Percentiles rank a stretch among this genome's conserved stretches.
phyloP scores from a whole-genome alignment of 2,329 filamentous ascomycete species.

The Phoma sp. region DNA sequence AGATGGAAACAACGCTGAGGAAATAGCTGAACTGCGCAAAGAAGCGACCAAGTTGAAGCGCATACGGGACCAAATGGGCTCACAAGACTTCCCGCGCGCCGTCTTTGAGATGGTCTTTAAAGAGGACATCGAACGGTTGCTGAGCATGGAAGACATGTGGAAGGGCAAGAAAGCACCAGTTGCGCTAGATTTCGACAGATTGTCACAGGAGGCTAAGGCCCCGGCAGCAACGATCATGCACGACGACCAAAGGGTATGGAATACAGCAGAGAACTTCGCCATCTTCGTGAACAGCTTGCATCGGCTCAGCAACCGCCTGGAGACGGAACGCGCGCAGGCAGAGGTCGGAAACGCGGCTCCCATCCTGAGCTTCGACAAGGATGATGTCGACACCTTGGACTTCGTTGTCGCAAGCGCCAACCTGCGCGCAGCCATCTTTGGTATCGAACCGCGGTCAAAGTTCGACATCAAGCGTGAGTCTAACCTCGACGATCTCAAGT shows the following conservation, averaged over 20 bases:
- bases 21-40: conserved; percentile 85
- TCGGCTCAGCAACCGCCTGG: conserved; percentile 75
- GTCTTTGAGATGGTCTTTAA: conserved; percentile 95
- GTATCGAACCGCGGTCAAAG: conserved; percentile 84
- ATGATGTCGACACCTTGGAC: conserved; percentile 92
- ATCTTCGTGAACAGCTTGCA: conserved; percentile 87
- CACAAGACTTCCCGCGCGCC: conserved; percentile 74
- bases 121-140: conserved; percentile 80
- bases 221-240: conserved; percentile 61
- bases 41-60: conserved; percentile 84
- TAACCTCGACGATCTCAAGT: neutral
- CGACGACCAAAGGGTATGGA: conserved; percentile 80
- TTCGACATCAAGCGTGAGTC: conserved; percentile 84
- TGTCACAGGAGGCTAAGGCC: conserved; percentile 61
- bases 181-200: conserved; percentile 70
- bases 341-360: conserved; percentile 59
- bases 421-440: conserved; percentile 85
- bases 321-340: conserved; percentile 65
- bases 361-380: conserved; percentile 90
- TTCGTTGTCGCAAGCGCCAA: conserved; percentile 93
- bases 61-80: conserved; percentile 82
- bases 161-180: conserved; percentile 78
- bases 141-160: conserved; percentile 96
- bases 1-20: conserved; percentile 81
- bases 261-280: conserved; percentile 78